A percentile compares a stretch with the other conserved stretches of the same genome.
phyloP scores from a whole-genome alignment of 1,284 basidiomycete species.

The Ceratobasidium sp. region DNA sequence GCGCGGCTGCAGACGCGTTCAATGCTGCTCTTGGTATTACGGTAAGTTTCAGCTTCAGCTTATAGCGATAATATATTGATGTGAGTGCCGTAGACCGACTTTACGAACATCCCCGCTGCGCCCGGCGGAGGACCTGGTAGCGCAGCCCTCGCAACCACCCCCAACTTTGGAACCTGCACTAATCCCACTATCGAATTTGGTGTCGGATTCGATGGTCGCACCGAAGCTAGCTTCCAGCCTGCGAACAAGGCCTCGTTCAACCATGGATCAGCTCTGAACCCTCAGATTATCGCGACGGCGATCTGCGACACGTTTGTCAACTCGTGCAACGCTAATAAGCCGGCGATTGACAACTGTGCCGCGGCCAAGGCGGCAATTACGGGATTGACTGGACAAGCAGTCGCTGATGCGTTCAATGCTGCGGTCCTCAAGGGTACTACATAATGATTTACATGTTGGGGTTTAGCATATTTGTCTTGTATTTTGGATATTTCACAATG shows the following conservation, averaged over 20 bases:
- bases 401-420: slow-evolving; percentile 40
- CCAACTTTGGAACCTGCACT: slow-evolving; percentile 48
- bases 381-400: slow-evolving; percentile 39
- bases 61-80: neutral
- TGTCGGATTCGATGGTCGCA: slow-evolving; percentile 61
- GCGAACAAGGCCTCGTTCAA: slow-evolving; percentile 38
- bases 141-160: slow-evolving; percentile 20
- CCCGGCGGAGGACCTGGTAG: slow-evolving; percentile 31
- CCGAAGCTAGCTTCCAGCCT: slow-evolving; percentile 40
- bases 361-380: slow-evolving; percentile 37
- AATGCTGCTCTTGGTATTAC: slow-evolving; percentile 42
- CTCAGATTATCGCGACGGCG: slow-evolving; percentile 13
- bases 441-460: neutral
- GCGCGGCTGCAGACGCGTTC: slow-evolving; percentile 47
- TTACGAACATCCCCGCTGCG: slow-evolving; percentile 40
- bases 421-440: slow-evolving; percentile 21
- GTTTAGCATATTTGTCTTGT: neutral
- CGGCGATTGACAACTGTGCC: slow-evolving; percentile 38
- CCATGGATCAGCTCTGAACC: slow-evolving; percentile 39
- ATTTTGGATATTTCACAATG: slow-evolving; percentile 1
- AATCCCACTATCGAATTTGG: slow-evolving; percentile 67
- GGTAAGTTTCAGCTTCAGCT: neutral
- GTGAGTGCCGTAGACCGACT: slow-evolving; percentile 37
- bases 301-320: slow-evolving; percentile 40
- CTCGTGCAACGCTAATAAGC: slow-evolving; percentile 39